These are phyloP conservation scores for Umbelopsis vinacea DNA, from an alignment of 192 early-diverging fungal genomes.

Conservation along the genomic window DNA sequence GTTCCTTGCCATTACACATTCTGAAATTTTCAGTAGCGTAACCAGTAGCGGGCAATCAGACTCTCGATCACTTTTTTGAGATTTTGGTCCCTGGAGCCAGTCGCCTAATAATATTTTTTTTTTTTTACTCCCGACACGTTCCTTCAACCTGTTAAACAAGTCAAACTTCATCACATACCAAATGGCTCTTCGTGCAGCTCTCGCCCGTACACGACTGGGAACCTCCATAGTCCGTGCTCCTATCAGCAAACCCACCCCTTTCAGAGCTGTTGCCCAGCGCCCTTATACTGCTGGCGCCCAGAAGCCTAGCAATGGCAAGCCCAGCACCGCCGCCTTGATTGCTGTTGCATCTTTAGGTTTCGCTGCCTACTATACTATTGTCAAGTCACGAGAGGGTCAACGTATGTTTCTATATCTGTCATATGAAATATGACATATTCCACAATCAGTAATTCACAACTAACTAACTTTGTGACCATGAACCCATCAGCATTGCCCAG, in stretches of 20 bases:
- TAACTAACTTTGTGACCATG: background rate
- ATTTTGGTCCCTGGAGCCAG: background rate
- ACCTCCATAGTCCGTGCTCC: background rate
- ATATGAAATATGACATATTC: too few species aligned
- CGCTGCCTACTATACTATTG: slow-evolving; percentile 43
- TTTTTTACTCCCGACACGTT: background rate
- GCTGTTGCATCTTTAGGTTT: slow-evolving; percentile 49
- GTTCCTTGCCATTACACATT: too few species aligned
- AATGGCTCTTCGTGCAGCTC: slow-evolving; percentile 5
- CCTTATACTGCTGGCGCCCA: slow-evolving; percentile 8
- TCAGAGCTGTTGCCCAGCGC: background rate
- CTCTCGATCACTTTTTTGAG: too few species aligned
- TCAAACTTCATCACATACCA: background rate
- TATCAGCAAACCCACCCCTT: background rate
- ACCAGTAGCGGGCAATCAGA: too few species aligned
- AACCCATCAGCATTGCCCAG: slow-evolving; percentile 29
- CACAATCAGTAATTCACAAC: background rate
- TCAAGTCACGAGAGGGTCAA: slow-evolving; percentile 39
- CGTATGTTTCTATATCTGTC: slow-evolving; percentile 22
- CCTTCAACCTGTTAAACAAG: background rate
- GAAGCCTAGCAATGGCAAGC: slow-evolving; percentile 18
- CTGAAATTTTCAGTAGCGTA: too few species aligned
- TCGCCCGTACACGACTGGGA: slow-evolving; percentile 9
- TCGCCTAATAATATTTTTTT: background rate
- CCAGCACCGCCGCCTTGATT: slow-evolving; percentile 39